Evolutionary conservation across 2,329 filamentous ascomycete genomes (phyloP).

Genomic region (Eutypella sp.): DNA sequence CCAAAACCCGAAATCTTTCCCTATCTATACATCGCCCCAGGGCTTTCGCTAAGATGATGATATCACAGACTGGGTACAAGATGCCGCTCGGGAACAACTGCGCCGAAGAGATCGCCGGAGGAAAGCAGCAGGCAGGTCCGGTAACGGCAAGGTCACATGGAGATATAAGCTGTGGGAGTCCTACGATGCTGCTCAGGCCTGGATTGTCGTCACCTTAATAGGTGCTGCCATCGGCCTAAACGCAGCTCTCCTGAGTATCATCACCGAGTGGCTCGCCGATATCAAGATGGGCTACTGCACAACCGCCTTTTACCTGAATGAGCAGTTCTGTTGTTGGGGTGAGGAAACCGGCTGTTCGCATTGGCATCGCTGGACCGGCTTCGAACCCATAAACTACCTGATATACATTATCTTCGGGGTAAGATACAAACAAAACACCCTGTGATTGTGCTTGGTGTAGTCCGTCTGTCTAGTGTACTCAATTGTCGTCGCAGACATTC

Average conservation of each 20-base stretch:
- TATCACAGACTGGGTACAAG: conserved; percentile 86
- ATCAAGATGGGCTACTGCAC: conserved; percentile 95
- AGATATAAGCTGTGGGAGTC: conserved; percentile 74
- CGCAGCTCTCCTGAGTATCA: conserved; percentile 87
- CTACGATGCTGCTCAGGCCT: conserved; percentile 94
- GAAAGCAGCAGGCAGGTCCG: conserved; percentile 67
- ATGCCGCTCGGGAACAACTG: conserved; percentile 85
- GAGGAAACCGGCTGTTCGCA: conserved; percentile 82
- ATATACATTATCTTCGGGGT: conserved; percentile 84
- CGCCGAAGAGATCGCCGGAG: conserved; percentile 72
- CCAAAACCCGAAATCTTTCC: neutral
- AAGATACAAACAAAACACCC: conserved; percentile 24
- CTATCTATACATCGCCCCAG: conserved; percentile 1
- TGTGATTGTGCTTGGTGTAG: neutral
- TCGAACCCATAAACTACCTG: conserved; percentile 75
- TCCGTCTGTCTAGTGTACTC: conserved; percentile 6
- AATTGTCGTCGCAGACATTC: conserved; percentile 47
- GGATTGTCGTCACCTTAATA: conserved; percentile 95
- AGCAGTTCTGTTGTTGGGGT: conserved; percentile 97
- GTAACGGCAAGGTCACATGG: conserved; percentile 69
- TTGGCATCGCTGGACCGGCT: conserved; percentile 84
- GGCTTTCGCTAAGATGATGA: conserved; percentile 26
- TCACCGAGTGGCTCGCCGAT: conserved; percentile 95
- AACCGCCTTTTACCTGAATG: conserved; percentile 94
- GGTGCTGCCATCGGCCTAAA: conserved; percentile 90